Conservation (phyloP, 176 grass and related monocot species). For the Cocos nucifera region DNA sequence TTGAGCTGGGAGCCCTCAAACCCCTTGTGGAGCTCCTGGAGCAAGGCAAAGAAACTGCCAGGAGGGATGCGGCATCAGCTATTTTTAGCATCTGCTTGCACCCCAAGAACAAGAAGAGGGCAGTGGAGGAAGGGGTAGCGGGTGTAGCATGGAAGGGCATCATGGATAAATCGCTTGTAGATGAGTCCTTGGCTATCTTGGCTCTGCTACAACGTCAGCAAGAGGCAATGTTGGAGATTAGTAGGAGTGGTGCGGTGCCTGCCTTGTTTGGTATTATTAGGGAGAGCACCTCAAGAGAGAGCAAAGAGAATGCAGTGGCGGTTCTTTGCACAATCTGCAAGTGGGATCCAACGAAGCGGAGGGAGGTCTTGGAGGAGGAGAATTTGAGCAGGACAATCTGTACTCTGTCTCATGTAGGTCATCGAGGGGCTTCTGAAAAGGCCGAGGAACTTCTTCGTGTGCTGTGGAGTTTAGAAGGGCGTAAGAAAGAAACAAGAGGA, state of each 20-base stretch:
- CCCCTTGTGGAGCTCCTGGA: constrained; percentile 69
- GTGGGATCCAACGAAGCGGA: constrained; percentile 40
- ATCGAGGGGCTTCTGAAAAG: constrained; percentile 55
- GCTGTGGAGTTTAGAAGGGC: too few species aligned
- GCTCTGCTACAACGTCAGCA: constrained; percentile 45
- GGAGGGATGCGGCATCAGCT: constrained; percentile 65
- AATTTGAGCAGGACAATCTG: constrained; percentile 37
- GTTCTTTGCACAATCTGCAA: constrained; percentile 54
- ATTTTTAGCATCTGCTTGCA: constrained; percentile 67
- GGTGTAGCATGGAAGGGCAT: constrained; percentile 50
- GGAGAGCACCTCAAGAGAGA: constrained; percentile 46
- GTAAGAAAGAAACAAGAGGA: too few species aligned
- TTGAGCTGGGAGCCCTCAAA: constrained; percentile 40
- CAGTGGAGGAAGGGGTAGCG: constrained; percentile 34
- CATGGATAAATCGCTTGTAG: constrained; percentile 35
- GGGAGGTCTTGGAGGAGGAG: constrained; percentile 49
- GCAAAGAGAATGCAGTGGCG: constrained; percentile 69
- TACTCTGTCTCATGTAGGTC: constrained; percentile 45
- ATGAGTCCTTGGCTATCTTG: constrained; percentile 65
- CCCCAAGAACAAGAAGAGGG: constrained; percentile 50
- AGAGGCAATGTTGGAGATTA: constrained; percentile 56
- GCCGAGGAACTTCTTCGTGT: background rate
- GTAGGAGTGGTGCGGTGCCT: constrained; percentile 21
- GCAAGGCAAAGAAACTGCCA: constrained; percentile 46
- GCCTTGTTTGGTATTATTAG: constrained; percentile 45